Conservation (phyloP, 2,329 filamentous ascomycete genomes). For the Colletotrichum orbiculare region DNA sequence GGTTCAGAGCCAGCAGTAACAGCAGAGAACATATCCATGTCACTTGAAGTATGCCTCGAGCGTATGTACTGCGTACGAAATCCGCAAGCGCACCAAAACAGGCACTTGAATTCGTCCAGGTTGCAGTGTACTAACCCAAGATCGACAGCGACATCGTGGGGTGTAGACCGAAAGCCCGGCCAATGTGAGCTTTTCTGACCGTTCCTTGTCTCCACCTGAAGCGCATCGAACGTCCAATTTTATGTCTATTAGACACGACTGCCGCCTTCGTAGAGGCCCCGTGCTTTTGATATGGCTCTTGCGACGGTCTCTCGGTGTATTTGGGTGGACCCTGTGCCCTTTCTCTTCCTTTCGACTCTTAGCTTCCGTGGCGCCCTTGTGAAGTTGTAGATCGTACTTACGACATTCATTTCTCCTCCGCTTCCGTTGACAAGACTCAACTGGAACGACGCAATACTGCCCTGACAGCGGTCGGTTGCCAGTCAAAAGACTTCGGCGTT, state of each 20-base stretch:
- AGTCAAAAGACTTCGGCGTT: background rate
- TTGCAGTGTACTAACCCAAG: constrained; percentile 38
- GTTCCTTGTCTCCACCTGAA: constrained; percentile 44
- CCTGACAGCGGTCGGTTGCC: background rate
- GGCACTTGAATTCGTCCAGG: constrained; percentile 14
- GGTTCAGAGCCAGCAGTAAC: constrained; percentile 27
- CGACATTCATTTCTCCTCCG: constrained; percentile 8
- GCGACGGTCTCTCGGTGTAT: constrained; percentile 13
- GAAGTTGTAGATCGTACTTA: background rate
- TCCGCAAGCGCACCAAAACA: constrained; percentile 19
- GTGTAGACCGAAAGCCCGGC: constrained; percentile 42
- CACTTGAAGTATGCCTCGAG: constrained; percentile 27
- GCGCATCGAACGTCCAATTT: constrained; percentile 43
- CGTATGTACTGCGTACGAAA: constrained; percentile 28
- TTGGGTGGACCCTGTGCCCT: constrained; percentile 10
- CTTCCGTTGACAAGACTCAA: background rate
- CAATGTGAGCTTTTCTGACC: constrained; percentile 45
- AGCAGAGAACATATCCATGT: constrained; percentile 34
- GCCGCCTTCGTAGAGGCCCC: constrained; percentile 37
- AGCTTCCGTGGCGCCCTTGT: no score
- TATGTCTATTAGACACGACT: constrained; percentile 42
- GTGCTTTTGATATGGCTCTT: constrained; percentile 28
- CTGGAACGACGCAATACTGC: background rate
- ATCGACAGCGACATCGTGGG: constrained; percentile 50
- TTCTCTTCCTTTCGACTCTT: no score